Conservation (phyloP, 2,329 filamentous ascomycete genomes). For the Orbilia javanica region DNA sequence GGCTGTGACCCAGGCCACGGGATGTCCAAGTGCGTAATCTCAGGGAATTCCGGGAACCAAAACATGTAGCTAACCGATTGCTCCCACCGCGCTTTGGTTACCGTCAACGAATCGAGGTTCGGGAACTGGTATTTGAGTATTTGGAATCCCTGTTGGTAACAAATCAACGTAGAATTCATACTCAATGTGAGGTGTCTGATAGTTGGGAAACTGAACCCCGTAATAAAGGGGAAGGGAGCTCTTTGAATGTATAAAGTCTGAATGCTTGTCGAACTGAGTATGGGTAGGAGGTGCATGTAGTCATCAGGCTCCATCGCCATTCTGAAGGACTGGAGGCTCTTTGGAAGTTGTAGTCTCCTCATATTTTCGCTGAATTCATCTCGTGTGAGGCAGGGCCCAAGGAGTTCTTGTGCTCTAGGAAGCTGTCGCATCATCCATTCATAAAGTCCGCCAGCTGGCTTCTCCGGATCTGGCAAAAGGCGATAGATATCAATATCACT, state of each 20-base stretch:
- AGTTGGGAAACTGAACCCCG: background rate
- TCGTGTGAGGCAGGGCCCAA: background rate
- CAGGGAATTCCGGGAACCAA: background rate
- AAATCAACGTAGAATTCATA: background rate
- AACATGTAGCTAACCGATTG: background rate
- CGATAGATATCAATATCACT: background rate
- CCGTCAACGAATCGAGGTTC: background rate
- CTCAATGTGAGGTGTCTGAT: background rate
- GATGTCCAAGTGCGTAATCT: background rate
- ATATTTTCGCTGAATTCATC: background rate
- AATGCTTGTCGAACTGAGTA: background rate
- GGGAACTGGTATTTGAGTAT: background rate
- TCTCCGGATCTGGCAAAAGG: background rate
- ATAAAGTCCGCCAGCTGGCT: background rate
- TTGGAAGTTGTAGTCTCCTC: background rate
- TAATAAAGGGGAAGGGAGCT: background rate
- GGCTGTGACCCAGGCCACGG: background rate
- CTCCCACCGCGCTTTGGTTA: background rate
- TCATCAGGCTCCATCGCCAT: background rate
- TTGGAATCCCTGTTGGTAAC: background rate
- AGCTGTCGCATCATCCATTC: background rate
- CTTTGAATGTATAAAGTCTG: background rate
- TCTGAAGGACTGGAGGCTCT: background rate
- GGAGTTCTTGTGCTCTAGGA: background rate
- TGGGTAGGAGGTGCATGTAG: background rate